A percentile compares a stretch with the other conserved stretches of the same genome.
phyloP scores from a whole-genome alignment of 164 flowering plant species.

The Sextonia rubra region DNA sequence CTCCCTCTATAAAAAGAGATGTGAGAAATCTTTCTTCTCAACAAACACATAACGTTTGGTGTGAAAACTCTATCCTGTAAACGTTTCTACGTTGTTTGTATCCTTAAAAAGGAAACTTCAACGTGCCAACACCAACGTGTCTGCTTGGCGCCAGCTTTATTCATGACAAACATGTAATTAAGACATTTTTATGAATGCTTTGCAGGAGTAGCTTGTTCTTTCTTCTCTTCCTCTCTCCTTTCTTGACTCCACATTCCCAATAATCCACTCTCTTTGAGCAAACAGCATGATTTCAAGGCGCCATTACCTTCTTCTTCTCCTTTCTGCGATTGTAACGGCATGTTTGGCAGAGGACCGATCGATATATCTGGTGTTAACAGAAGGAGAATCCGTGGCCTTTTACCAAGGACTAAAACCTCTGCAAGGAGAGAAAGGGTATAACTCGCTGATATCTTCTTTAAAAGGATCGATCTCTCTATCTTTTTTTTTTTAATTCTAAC shows the following conservation, averaged over 20 bases:
- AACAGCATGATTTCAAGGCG: background rate
- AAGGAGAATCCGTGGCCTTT: constrained; percentile 70
- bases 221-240: background rate
- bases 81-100: no score
- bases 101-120: background rate
- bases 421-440: constrained; percentile 14
- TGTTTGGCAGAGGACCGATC: constrained; percentile 38
- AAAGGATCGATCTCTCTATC: background rate
- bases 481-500: background rate
- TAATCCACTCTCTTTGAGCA: background rate
- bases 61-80: no score
- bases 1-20: no score
- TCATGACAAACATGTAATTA: constrained; percentile 23
- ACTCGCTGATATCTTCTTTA: background rate
- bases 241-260: background rate
- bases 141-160: constrained; percentile 18
- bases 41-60: no score
- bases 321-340: background rate
- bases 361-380: constrained; percentile 59
- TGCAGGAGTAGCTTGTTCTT: background rate
- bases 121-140: background rate
- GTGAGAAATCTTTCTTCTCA: no score
- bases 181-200: background rate
- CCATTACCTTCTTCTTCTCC: background rate
- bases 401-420: constrained; percentile 13